Evolutionary conservation across 2,329 filamentous ascomycete genomes (phyloP), one percentile per base, ranked within the genome.

Genomic region (Lecanosticta acicola): DNA sequence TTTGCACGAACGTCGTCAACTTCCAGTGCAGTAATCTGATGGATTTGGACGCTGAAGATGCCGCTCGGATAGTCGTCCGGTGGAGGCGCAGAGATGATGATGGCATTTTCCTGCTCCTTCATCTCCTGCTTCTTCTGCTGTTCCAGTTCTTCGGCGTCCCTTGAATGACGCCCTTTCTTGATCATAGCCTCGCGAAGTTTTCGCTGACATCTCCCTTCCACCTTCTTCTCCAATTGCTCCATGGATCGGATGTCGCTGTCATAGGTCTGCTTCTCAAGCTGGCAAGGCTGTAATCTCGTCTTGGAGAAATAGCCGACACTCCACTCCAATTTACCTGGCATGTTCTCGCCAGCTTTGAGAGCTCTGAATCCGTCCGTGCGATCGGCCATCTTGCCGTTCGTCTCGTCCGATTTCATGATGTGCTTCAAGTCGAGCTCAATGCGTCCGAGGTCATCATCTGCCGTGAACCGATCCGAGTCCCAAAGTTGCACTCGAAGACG

Each of bases 361-460:
- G 81, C 80, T 32, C 71, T 72, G 61, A 87, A 83, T 1, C 80
- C 75, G 60, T 87, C 84, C 48, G 77, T 72, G 1, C 84, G 74
- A 34, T 83, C 72, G 43, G 72, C 72, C 68, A 86, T 79, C 48
- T 70, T 75, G 42, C 82, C 82, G 45, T 78, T 78, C 0, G 80
- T 79, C 17, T 79, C 70, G 0, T 73, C 59, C 36, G 69, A 71
- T 43, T 72, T 73, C 77, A 87, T 86, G 4, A 87, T 59, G 3
- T 78, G 66, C 58, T 83, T 83, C 24, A 88, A 64, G 48, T 80
- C 77, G 7, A 88, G 66, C 60, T 87, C 84, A 11, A 87, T 84
- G 13, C 84, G 76, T 13, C 85, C 84, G 1, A 88, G 71, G 57
- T 88, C 84, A 55, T 88, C 84, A 58, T 88, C 84, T 1, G 84